These are phyloP conservation scores for Annulohypoxylon moriforme DNA, from an alignment of 495 filamentous ascomycete genomes.

Conservation along the genomic window DNA sequence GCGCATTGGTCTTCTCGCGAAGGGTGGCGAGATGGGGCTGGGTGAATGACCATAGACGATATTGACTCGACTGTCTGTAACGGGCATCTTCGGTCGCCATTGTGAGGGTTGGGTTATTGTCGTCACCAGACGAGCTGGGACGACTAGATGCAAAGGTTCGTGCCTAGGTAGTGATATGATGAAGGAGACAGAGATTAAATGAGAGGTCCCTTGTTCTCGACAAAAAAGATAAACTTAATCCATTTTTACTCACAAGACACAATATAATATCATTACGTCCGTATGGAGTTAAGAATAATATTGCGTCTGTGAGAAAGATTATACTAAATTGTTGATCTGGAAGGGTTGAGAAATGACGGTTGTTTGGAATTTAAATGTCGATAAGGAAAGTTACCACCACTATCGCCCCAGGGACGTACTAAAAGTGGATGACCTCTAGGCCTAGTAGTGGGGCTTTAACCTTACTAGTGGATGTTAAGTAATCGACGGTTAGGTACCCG, in stretches of 20 bases:
- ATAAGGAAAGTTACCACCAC: background rate
- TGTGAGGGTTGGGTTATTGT: constrained; percentile 12
- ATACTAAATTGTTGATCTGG: background rate
- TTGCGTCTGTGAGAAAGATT: background rate
- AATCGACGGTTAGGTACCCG: background rate
- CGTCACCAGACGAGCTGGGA: background rate
- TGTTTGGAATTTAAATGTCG: background rate
- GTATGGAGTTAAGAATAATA: background rate
- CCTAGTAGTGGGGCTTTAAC: background rate
- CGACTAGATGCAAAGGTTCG: background rate
- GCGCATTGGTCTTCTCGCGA: constrained; percentile 78
- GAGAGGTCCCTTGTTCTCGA: background rate
- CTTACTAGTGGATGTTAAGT: background rate
- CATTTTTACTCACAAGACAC: background rate
- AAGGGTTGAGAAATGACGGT: background rate
- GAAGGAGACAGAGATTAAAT: background rate
- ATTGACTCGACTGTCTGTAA: constrained; percentile 93
- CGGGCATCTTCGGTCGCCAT: constrained; percentile 82
- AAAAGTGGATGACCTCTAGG: no score
- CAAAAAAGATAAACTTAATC: background rate
- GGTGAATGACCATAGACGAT: constrained; percentile 92
- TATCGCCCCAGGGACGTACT: no score
- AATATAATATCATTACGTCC: background rate
- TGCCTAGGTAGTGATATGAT: background rate
- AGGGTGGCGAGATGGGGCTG: constrained; percentile 73